phyloP scores from a whole-genome alignment of 495 filamentous ascomycete species.

The Talaromyces proteolyticus region DNA sequence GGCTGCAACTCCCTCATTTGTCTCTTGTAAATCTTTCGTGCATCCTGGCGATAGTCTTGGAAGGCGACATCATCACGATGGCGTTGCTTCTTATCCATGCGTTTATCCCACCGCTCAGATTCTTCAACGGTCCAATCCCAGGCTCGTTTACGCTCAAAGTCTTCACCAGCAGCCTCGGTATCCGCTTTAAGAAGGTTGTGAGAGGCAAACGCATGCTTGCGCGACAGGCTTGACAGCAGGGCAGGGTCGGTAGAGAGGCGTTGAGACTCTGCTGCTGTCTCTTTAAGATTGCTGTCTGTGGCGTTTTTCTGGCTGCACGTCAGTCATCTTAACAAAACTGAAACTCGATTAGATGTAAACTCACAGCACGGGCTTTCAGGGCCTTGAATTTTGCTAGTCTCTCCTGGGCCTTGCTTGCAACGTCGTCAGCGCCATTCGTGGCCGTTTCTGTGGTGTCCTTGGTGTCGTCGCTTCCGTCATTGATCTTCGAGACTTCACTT shows the following conservation, averaged over 20 bases:
- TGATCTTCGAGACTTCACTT: neutral
- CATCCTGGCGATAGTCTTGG: conserved; percentile 81
- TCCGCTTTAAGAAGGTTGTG: conserved; percentile 94
- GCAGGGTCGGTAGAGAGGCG: conserved; percentile 71
- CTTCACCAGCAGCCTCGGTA: conserved; percentile 73
- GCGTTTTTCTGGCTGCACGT: conserved; percentile 53
- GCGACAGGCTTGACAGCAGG: conserved; percentile 63
- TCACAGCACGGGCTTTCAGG: conserved; percentile 70
- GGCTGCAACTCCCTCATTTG: conserved; percentile 68
- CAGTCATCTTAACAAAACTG: conserved; percentile 10
- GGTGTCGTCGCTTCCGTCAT: neutral
- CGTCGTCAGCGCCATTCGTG: conserved; percentile 21
- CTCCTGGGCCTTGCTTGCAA: conserved; percentile 24
- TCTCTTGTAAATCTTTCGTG: conserved; percentile 87
- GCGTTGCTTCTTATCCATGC: conserved; percentile 76
- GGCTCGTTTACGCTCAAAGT: conserved; percentile 95
- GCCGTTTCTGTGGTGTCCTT: conserved; percentile 7
- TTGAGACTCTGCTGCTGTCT: conserved; percentile 76
- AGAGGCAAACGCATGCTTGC: conserved; percentile 77
- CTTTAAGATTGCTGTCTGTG: conserved; percentile 72
- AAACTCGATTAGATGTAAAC: conserved; percentile 1
- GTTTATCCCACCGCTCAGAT: conserved; percentile 86
- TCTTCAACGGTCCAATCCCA: conserved; percentile 99
- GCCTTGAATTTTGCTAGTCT: conserved; percentile 63
- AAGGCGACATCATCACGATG: conserved; percentile 85